Evolutionary conservation across 371 early-diverging fungal genomes (phyloP).

Genomic region (Mortierella sp.): DNA sequence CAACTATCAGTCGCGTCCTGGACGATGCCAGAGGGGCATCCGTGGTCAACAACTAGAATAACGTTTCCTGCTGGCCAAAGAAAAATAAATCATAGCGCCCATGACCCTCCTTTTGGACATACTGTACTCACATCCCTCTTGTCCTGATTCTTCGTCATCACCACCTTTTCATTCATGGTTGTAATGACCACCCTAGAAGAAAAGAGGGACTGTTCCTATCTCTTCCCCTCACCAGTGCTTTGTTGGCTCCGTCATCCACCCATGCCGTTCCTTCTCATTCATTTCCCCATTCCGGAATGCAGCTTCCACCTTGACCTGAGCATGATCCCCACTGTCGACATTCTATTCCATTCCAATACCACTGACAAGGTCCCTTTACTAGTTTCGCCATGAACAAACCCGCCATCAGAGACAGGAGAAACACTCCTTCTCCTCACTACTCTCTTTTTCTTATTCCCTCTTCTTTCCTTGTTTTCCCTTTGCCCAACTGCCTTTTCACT

Average conservation of each 20-base stretch:
- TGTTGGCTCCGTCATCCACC: not conserved
- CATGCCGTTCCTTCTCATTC: not conserved
- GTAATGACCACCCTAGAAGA: not conserved
- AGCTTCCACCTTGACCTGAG: constrained; percentile 51
- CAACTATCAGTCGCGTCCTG: no score
- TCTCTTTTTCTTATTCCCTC: not conserved
- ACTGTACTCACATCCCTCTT: no score
- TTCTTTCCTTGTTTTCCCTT: not conserved
- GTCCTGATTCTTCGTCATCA: no score
- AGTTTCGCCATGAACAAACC: not conserved
- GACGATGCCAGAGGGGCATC: no score
- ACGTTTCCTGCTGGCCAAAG: no score
- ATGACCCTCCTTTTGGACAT: no score
- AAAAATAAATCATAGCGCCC: no score
- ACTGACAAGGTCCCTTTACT: constrained; percentile 15
- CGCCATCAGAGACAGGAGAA: not conserved
- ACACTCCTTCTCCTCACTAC: not conserved
- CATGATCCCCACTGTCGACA: not conserved
- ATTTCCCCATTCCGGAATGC: constrained; percentile 11
- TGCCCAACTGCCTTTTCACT: not conserved
- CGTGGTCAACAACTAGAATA: no score
- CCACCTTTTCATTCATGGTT: not conserved
- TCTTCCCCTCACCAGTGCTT: not conserved
- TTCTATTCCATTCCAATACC: constrained; percentile 16
- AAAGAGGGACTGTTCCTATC: not conserved